Conservation (phyloP, 2,329 filamentous ascomycete species). For the Phialocephala subalpina region DNA sequence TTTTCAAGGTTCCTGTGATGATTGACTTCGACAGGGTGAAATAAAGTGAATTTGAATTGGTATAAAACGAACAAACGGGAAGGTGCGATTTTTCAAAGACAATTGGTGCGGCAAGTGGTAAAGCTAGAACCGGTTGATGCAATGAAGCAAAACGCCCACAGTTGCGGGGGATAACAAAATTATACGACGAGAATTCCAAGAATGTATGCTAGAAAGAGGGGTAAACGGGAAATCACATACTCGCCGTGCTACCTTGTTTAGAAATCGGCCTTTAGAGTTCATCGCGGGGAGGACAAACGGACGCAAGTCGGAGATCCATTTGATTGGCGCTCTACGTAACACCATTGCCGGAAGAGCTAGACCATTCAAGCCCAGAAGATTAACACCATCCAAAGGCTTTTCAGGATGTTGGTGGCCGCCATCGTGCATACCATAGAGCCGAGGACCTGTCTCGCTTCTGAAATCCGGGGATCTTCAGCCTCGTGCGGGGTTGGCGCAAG, state of each 20-base stretch:
- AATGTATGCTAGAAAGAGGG: not conserved
- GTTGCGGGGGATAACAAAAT: too few relatives aligned
- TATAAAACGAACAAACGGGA: not conserved
- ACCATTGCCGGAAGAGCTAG: not conserved
- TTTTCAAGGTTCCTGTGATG: not conserved
- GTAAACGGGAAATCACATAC: not conserved
- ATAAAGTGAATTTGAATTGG: not conserved
- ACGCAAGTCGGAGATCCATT: not conserved
- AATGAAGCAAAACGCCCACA: too few relatives aligned
- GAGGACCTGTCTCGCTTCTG: not conserved
- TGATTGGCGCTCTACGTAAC: not conserved
- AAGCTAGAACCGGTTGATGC: too few relatives aligned
- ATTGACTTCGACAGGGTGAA: not conserved
- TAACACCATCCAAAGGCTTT: not conserved
- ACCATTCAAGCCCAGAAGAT: not conserved
- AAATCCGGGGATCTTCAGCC: constrained; percentile 15
- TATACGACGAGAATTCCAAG: not conserved
- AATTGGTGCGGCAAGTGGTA: too few relatives aligned
- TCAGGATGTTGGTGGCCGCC: not conserved
- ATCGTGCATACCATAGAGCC: not conserved
- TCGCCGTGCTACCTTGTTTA: not conserved
- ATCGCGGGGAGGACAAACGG: not conserved
- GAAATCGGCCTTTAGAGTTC: not conserved
- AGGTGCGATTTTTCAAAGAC: too few relatives aligned
- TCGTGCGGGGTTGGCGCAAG: constrained; percentile 17